Conservation (phyloP, 805 yeast species). For the Myxozyma vanderwaltii region DNA sequence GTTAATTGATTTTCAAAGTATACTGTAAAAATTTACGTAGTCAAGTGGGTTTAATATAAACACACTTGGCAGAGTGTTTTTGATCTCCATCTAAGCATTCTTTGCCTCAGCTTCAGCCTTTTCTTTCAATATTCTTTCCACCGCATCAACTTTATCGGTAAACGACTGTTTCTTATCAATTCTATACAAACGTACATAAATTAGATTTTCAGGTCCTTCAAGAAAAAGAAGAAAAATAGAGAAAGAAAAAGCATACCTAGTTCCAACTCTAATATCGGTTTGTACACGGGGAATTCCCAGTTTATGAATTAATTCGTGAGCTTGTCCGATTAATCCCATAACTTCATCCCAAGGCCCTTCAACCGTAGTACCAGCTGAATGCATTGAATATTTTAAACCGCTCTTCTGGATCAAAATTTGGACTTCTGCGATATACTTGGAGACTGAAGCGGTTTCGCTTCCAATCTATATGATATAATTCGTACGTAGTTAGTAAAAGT, state of each 20-base stretch:
- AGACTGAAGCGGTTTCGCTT: slow-evolving; percentile 73
- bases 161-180: slow-evolving; percentile 33
- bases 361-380: slow-evolving; percentile 90
- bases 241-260: slow-evolving; percentile 46
- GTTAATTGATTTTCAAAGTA: too few relatives aligned
- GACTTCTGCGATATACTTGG: slow-evolving; percentile 73
- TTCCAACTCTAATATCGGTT: slow-evolving; percentile 83
- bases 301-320: slow-evolving; percentile 72
- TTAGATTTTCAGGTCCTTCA: too few relatives aligned
- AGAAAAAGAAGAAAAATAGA: slow-evolving; percentile 30
- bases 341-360: slow-evolving; percentile 94
- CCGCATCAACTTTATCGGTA: slow-evolving; percentile 31
- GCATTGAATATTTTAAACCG: slow-evolving; percentile 67
- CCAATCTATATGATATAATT: too few relatives aligned
- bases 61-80: not conserved
- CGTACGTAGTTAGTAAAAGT: too few relatives aligned
- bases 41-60: not conserved
- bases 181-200: slow-evolving; percentile 7
- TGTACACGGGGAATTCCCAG: slow-evolving; percentile 78
- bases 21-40: not conserved
- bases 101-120: slow-evolving; percentile 9
- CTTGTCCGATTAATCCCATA: slow-evolving; percentile 71
- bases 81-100: not conserved
- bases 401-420: slow-evolving; percentile 65
- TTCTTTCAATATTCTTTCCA: slow-evolving; percentile 28